These are phyloP conservation scores for Cyberlindnera lachancei DNA, from an alignment of 805 yeast species.

Conservation along the genomic window DNA sequence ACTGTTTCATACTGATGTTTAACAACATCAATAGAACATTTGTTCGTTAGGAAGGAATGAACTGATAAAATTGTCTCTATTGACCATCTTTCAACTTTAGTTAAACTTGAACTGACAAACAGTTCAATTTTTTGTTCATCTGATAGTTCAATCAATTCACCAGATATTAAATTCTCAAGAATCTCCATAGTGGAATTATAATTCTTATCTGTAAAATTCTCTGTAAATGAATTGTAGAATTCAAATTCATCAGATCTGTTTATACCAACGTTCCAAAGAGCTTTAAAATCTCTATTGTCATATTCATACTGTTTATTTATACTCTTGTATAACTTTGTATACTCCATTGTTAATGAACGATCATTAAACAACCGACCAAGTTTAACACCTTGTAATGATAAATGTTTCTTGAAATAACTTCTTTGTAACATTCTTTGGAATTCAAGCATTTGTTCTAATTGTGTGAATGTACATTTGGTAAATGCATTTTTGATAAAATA, in stretches of 20 bases:
- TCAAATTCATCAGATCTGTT: too few relatives aligned
- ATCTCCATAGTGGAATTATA: constrained; percentile 11
- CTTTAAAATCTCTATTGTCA: constrained; percentile 57
- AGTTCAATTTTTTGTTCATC: constrained; percentile 1
- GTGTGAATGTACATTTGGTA: constrained; percentile 53
- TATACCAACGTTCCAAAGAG: constrained; percentile 45
- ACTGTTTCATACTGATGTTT: constrained; percentile 2
- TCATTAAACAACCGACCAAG: constrained; percentile 22
- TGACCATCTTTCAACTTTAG: constrained; percentile 18
- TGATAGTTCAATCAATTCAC: constrained; percentile 2
- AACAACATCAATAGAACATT: background rate
- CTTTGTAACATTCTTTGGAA: constrained; percentile 44
- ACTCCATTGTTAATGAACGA: constrained; percentile 23
- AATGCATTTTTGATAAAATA: constrained; percentile 45
- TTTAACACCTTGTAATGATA: constrained; percentile 22
- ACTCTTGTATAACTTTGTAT: too few relatives aligned
- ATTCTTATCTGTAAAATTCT: constrained; percentile 6
- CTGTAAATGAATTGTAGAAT: constrained; percentile 11
- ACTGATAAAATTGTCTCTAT: constrained; percentile 8
- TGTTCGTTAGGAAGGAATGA: constrained; percentile 6
- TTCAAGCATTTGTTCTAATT: constrained; percentile 57
- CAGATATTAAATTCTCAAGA: constrained; percentile 12
- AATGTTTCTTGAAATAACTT: constrained; percentile 32
- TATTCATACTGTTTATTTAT: constrained; percentile 7
- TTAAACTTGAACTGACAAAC: constrained; percentile 7